A percentile compares a stretch with the other conserved stretches of the same genome.
phyloP scores from a whole-genome alignment of 495 filamentous ascomycete genomes.

The Glonium stellatum region DNA sequence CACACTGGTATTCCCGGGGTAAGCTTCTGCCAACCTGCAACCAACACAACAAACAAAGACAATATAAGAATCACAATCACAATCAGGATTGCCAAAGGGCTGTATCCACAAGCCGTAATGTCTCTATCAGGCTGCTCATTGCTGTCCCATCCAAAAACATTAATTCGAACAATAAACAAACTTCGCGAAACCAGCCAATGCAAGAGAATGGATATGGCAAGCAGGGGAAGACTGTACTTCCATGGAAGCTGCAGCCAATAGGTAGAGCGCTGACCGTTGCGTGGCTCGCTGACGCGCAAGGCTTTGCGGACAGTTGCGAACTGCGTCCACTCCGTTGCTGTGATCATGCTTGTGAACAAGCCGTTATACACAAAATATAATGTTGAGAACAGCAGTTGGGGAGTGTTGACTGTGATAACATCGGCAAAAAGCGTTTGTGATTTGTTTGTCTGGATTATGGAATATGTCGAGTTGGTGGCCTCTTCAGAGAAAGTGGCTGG shows the following conservation, averaged over 20 bases:
- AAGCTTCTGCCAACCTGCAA: no score
- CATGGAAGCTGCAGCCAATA: slow-evolving; percentile 46
- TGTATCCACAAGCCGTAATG: no score
- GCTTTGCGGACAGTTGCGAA: slow-evolving; percentile 32
- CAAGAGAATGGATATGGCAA: slow-evolving; percentile 30
- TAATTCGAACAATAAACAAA: slow-evolving; percentile 37
- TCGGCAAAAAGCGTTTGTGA: slow-evolving; percentile 12
- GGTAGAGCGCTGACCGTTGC: slow-evolving; percentile 37
- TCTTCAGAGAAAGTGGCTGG: neutral
- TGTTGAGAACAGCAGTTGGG: slow-evolving; percentile 41
- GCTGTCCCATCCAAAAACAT: no score
- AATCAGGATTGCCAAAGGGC: no score
- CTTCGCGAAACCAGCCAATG: slow-evolving; percentile 42
- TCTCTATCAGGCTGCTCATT: no score
- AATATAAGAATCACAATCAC: no score
- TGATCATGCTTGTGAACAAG: slow-evolving; percentile 37
- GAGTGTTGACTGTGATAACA: slow-evolving; percentile 39
- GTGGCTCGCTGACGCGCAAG: slow-evolving; percentile 44
- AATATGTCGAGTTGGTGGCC: neutral
- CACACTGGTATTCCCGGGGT: no score
- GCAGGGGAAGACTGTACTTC: slow-evolving; percentile 38
- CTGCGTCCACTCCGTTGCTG: slow-evolving; percentile 29
- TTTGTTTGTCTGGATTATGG: no score
- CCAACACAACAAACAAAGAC: no score
- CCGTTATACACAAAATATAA: slow-evolving; percentile 42